A percentile compares a stretch with the other conserved stretches of the same genome.
Evolutionary conservation across 768 basidiomycete species (phyloP).

Genomic region (Trametes punicea): DNA sequence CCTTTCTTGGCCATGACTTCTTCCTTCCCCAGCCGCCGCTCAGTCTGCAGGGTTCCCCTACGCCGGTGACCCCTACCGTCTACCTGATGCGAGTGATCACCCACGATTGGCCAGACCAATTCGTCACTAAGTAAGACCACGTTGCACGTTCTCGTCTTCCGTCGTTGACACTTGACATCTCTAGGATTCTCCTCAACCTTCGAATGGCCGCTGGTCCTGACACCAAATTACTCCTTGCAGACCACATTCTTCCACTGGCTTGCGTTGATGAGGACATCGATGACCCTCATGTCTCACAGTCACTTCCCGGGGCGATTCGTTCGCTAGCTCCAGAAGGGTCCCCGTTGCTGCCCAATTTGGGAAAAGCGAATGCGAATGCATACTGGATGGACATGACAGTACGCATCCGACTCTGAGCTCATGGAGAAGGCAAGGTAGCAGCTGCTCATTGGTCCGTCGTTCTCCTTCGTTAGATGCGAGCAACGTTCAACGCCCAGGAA

Average conservation of each 20-base stretch:
- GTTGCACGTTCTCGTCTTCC: neutral
- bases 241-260: slow-evolving; percentile 67
- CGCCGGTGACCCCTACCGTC: slow-evolving; percentile 47
- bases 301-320: slow-evolving; percentile 40
- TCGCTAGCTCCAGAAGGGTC: slow-evolving; percentile 51
- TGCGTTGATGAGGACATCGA: slow-evolving; percentile 49
- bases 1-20: slow-evolving; percentile 74
- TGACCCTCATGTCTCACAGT: slow-evolving; percentile 32
- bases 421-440: slow-evolving; percentile 39
- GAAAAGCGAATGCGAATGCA: slow-evolving; percentile 64
- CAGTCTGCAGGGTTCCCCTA: neutral
- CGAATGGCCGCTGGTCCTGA: slow-evolving; percentile 37
- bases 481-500: slow-evolving; percentile 65
- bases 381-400: slow-evolving; percentile 74
- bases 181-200: slow-evolving; percentile 43
- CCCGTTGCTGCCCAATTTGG: slow-evolving; percentile 70
- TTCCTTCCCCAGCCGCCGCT: slow-evolving; percentile 55
- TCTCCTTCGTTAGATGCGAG: slow-evolving; percentile 63
- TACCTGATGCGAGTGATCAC: slow-evolving; percentile 69
- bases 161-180: slow-evolving; percentile 27
- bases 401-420: slow-evolving; percentile 17
- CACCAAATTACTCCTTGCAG: slow-evolving; percentile 67
- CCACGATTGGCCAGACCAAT: slow-evolving; percentile 76
- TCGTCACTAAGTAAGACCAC: slow-evolving; percentile 29
- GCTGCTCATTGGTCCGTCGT: slow-evolving; percentile 57